phyloP scores from a whole-genome alignment of 2,329 filamentous ascomycete species.

The Dothideomycetes sp. region DNA sequence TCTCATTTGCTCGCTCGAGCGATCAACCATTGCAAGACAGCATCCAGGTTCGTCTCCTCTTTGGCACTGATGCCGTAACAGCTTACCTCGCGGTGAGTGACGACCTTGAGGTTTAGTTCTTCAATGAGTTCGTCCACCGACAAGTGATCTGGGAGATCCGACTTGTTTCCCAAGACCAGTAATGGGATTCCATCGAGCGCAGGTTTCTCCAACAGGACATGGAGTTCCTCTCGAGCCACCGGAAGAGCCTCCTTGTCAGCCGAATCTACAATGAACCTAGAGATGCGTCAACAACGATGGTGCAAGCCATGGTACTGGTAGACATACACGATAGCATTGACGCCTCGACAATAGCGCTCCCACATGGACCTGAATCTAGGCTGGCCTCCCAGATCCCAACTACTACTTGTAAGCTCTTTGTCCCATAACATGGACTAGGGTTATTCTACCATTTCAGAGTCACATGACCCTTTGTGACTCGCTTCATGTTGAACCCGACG shows the following conservation, averaged over 20 bases:
- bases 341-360: constrained; percentile 95
- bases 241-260: constrained; percentile 74
- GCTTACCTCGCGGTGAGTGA: constrained; percentile 87
- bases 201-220: constrained; percentile 75
- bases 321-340: constrained; percentile 83
- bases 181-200: constrained; percentile 83
- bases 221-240: constrained; percentile 81
- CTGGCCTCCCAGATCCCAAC: constrained; percentile 95
- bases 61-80: constrained; percentile 99
- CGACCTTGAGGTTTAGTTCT: constrained; percentile 76
- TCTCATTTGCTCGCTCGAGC: constrained; percentile 65
- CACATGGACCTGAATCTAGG: constrained; percentile 97
- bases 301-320: not conserved
- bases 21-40: constrained; percentile 92
- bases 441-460: constrained; percentile 75
- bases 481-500: constrained; percentile 98
- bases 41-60: constrained; percentile 96
- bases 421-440: constrained; percentile 15
- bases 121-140: constrained; percentile 95
- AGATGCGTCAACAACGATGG: constrained; percentile 9
- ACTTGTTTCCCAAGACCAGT: constrained; percentile 93
- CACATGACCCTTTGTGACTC: constrained; percentile 94
- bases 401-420: constrained; percentile 23
- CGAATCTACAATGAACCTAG: constrained; percentile 88
- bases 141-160: constrained; percentile 81